Conservation (phyloP, 441 rosid species). For the Theobroma grandiflorum region DNA sequence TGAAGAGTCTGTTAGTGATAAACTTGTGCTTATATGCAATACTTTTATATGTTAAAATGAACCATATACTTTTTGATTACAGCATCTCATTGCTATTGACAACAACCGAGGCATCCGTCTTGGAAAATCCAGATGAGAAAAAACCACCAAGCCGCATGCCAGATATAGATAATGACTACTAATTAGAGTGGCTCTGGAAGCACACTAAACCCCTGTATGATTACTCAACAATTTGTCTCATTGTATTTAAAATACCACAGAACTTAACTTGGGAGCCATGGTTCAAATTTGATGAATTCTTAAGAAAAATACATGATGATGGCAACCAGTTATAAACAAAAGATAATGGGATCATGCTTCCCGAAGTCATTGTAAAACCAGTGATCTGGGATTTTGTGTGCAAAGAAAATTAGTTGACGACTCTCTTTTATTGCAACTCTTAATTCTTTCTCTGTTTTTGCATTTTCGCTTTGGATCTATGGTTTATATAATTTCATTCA, state of each 20-base stretch:
- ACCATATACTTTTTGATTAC: conserved; percentile 36
- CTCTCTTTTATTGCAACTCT: background rate
- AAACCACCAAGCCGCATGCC: conserved; percentile 76
- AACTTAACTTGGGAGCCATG: conserved; percentile 15
- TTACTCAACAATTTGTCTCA: conserved; percentile 4
- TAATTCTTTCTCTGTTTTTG: too few species aligned
- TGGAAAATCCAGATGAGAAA: conserved; percentile 57
- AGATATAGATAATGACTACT: conserved; percentile 59
- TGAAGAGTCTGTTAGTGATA: conserved; percentile 33
- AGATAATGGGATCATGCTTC: background rate
- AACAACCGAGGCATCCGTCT: conserved; percentile 79
- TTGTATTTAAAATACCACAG: conserved; percentile 3
- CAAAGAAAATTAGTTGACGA: background rate
- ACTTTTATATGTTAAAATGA: background rate
- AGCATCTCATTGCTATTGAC: conserved; percentile 87
- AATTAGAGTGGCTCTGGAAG: conserved; percentile 13
- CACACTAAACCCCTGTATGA: background rate
- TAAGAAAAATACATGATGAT: background rate
- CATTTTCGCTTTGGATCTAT: too few species aligned
- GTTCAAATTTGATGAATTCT: background rate
- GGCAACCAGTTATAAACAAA: background rate
- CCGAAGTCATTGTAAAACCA: background rate
- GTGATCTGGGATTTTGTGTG: background rate
- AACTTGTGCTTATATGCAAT: background rate
- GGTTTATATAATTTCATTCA: too few species aligned